Percentiles rank a stretch among this genome's conserved stretches.
Conservation (phyloP, 495 filamentous ascomycete species). For the Oidiodendron maius region DNA sequence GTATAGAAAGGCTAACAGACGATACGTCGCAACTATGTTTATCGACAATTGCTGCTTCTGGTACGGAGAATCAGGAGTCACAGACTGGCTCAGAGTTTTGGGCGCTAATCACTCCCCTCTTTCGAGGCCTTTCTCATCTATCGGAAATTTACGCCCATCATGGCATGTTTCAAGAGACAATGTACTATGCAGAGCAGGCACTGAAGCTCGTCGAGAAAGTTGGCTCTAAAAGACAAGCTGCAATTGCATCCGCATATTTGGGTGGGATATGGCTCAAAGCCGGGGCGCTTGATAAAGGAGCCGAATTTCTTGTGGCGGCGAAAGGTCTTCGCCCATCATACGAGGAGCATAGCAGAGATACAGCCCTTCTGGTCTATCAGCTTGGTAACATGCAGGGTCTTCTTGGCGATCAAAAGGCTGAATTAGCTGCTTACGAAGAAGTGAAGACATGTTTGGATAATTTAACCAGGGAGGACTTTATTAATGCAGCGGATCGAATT, state of each 20-base stretch:
- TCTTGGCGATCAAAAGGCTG: constrained; percentile 31
- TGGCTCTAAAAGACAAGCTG: constrained; percentile 51
- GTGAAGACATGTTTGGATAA: constrained; percentile 15
- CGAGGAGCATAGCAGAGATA: constrained; percentile 27
- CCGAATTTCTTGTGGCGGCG: constrained; percentile 50
- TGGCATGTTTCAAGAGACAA: constrained; percentile 80
- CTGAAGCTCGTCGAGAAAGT: constrained; percentile 69
- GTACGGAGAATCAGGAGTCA: constrained; percentile 1
- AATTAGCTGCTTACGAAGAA: constrained; percentile 22
- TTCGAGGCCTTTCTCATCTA: constrained; percentile 61
- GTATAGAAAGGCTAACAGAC: constrained; percentile 27
- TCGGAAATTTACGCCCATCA: constrained; percentile 72
- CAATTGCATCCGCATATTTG: constrained; percentile 50
- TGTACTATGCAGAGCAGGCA: constrained; percentile 86
- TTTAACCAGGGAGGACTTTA: constrained; percentile 11
- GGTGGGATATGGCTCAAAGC: constrained; percentile 61
- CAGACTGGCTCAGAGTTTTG: constrained; percentile 67
- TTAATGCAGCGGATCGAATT: constrained; percentile 10
- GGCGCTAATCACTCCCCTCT: constrained; percentile 67
- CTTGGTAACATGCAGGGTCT: constrained; percentile 37
- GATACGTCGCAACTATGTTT: constrained; percentile 27
- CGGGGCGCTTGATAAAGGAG: constrained; percentile 54
- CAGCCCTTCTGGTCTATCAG: constrained; percentile 34
- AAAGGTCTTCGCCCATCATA: constrained; percentile 33
- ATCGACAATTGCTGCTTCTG: constrained; percentile 6